Evolutionary conservation across 2,329 filamentous ascomycete species (phyloP), one percentile per base, ranked within the genome.

Genomic region (Nectriaceae sp.): DNA sequence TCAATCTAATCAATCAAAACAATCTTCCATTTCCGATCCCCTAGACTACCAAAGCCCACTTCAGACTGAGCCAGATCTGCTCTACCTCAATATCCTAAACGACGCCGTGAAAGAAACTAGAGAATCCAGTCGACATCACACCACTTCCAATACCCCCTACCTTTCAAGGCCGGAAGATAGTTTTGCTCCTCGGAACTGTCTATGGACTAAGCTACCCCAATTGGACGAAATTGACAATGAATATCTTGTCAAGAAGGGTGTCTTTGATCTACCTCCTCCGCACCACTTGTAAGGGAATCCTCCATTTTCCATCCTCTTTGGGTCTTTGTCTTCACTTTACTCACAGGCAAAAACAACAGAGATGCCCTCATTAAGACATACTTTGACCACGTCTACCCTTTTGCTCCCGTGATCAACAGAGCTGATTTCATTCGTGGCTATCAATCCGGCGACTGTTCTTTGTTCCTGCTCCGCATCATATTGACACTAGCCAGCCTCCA

Each of bases 21-120:
- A n/a, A n/a, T n/a, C n/a, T n/a, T n/a, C n/a, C n/a, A n/a, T n/a
- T n/a, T n/a, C n/a, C n/a, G n/a, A n/a, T n/a, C n/a, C n/a, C n/a
- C n/a, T n/a, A n/a, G n/a, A n/a, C n/a, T n/a, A n/a, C n/a, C n/a
- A 42, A 11, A 29, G 35, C 15, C 35, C 24, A 38, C 20, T 20
- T 19, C 44, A 42, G 29, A 24, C 46, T 42, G n/a, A 44, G 0
- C 33, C 55, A 0, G 55, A 58, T 4, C 20, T 44, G 11, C 36
- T 52, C 0, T 58, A 58, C 10, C 21, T 58, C 4, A 58, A 52
- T 1, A 58, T 58, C 15, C 22, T 58, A 0, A 46, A 59, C 21
- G 56, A 55, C 0, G 54, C 48, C 3, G 40, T 49, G 3, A 40
- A 36, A 3, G 26, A 46, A 2, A 19, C 31, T 31, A 15, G 26